Conservation (phyloP, 306 rosid species). For the Lathyrus aphaca region DNA sequence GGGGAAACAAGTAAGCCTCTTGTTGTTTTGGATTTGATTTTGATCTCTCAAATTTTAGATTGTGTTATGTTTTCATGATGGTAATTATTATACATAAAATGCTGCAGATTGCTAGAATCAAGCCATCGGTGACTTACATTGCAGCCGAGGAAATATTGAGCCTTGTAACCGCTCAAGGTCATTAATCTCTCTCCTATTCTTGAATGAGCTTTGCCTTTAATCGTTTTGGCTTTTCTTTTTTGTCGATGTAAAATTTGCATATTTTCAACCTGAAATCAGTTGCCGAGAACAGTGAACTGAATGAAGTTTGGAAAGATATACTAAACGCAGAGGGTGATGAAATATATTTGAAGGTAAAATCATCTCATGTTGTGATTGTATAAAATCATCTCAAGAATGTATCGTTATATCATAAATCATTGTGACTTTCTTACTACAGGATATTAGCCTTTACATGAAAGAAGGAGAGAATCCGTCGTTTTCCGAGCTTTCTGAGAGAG, state of each 20-base stretch:
- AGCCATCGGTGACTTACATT: conserved; percentile 79
- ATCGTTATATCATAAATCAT: conserved; percentile 17
- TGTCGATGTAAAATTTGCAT: conserved; percentile 12
- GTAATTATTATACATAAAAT: conserved; percentile 24
- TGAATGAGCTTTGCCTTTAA: conserved; percentile 20
- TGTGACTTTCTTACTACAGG: conserved; percentile 49
- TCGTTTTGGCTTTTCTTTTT: conserved; percentile 20
- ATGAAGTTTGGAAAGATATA: conserved; percentile 93
- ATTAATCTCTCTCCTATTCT: conserved; percentile 33
- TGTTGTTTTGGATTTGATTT: conserved; percentile 28
- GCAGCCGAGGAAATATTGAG: conserved; percentile 97
- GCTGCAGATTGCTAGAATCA: conserved; percentile 74
- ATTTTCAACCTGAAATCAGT: conserved; percentile 56
- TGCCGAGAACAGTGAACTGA: conserved; percentile 80
- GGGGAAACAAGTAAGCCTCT: conserved; percentile 85
- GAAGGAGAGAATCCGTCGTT: conserved; percentile 89
- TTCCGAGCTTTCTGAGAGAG: conserved; percentile 82
- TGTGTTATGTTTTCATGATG: conserved; percentile 16
- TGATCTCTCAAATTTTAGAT: conserved; percentile 27
- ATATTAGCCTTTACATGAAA: conserved; percentile 79
- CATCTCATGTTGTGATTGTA: conserved; percentile 27
- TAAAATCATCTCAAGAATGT: neutral
- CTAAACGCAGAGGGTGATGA: conserved; percentile 94
- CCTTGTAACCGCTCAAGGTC: conserved; percentile 99
- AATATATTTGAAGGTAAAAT: conserved; percentile 86